Evolutionary conservation across 345 rosid genomes (phyloP), one percentile per base, ranked within the genome.

Genomic region (Citrus glauca): DNA sequence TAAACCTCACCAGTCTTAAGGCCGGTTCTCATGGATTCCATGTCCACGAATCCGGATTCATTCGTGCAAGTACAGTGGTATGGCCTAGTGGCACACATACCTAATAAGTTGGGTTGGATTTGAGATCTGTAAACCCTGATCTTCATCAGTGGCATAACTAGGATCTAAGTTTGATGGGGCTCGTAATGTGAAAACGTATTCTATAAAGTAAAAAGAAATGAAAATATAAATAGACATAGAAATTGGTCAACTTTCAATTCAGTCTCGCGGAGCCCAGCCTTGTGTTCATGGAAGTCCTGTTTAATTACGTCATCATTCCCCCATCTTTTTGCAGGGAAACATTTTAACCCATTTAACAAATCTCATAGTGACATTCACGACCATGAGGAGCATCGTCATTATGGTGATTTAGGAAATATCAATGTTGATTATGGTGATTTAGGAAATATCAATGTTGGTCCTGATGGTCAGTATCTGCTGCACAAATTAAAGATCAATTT

Each of bases 11-110:
- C 81, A 98, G 98, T 50, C 95, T 96, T 55, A 92, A 87, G 85
- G 98, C 98, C 69, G 99, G 99, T 30, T 95, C 82, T 35, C 98
- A 65, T 65, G 69, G 69, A 65, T 65, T 33, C 69, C 69, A 65
- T 33, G 69, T 65, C 33, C 69, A 65, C 2, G 45, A 38, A 38
- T 38, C 33, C 35, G 69, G 45, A n/a, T 38, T 6, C 33, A 65
- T 65, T 38, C 42, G 63, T 96, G 98, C 93, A 88, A 94, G 94
- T 94, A 98, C 27, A 96, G 98, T 74, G 98, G 98, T 96, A 92
- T 73, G 28, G 40, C n/a, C 35, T 20, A 35, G 7, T 11, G 25
- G 25, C 73, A 40, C 45, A 40, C 45, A 40, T 9, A 40, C 45
- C 45, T 40, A 40, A 40, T 9, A 9, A 40, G 45, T 40, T 9